phyloP scores from a whole-genome alignment of 257 asterid species.

The Lycium barbarum region DNA sequence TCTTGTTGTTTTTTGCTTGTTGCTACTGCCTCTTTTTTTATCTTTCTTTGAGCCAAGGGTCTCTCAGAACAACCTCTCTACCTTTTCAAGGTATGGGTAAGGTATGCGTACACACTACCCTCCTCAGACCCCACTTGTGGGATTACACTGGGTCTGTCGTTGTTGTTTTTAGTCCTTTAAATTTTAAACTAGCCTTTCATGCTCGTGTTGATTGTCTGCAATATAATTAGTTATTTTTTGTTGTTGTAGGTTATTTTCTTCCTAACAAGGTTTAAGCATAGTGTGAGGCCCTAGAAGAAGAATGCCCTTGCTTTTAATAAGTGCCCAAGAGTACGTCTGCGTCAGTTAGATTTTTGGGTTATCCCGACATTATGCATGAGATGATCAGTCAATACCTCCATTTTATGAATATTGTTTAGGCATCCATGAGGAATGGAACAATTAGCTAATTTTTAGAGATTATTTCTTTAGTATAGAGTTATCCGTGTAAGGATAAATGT shows the following conservation, averaged over 20 bases:
- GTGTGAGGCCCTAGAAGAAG: background rate
- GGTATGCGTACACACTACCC: too few relatives aligned
- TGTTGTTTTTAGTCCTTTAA: background rate
- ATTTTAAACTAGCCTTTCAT: background rate
- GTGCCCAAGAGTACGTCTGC: background rate
- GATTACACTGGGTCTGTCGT: background rate
- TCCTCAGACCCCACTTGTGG: too few relatives aligned
- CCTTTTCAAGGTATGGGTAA: too few relatives aligned
- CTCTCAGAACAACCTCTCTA: too few relatives aligned
- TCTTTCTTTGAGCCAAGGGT: too few relatives aligned
- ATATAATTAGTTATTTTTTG: background rate
- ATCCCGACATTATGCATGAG: background rate
- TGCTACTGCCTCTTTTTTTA: too few relatives aligned
- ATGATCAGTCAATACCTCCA: background rate
- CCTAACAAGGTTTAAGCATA: background rate
- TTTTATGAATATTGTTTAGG: conserved; percentile 4
- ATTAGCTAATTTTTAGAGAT: background rate
- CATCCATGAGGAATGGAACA: background rate
- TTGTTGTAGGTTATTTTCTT: background rate
- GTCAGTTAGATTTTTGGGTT: background rate
- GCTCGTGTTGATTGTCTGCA: background rate
- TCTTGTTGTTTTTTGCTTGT: too few relatives aligned
- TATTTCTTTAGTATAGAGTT: background rate
- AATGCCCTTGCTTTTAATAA: background rate
- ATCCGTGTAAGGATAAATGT: background rate